These are phyloP conservation scores for Ajuga chamaepitys DNA, from an alignment of 257 asterid genomes.

Conservation along the genomic window DNA sequence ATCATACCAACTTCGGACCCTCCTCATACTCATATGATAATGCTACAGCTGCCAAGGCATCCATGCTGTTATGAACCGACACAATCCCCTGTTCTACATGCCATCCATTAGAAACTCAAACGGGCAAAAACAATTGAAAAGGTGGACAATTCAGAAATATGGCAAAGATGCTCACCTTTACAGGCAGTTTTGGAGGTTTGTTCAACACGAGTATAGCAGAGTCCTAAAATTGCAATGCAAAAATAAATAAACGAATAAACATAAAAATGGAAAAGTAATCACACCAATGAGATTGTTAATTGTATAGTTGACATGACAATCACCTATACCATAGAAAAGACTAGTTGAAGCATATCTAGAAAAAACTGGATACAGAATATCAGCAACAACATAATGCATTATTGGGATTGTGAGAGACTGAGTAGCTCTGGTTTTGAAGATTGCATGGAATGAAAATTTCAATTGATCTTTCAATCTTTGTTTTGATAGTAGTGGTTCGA, in stretches of 20 bases:
- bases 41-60: constrained; percentile 96
- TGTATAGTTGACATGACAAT: background rate
- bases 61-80: constrained; percentile 94
- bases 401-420: no score
- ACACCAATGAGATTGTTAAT: background rate
- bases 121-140: background rate
- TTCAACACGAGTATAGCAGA: constrained; percentile 78
- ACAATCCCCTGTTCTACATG: constrained; percentile 50
- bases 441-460: no score
- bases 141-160: background rate
- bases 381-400: no score
- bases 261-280: constrained; percentile 3
- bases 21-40: constrained; percentile 73
- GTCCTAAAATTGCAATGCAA: constrained; percentile 46
- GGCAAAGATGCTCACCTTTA: constrained; percentile 52
- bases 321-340: background rate
- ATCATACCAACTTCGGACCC: constrained; percentile 88
- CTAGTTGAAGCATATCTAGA: background rate
- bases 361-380: background rate
- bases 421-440: no score
- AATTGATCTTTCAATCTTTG: no score
- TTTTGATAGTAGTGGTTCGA: no score
- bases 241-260: constrained; percentile 8
- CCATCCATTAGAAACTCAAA: constrained; percentile 13
- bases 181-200: constrained; percentile 89